Evolutionary conservation across 805 yeast genomes (phyloP).

Genomic region (Ogataea neopini): DNA sequence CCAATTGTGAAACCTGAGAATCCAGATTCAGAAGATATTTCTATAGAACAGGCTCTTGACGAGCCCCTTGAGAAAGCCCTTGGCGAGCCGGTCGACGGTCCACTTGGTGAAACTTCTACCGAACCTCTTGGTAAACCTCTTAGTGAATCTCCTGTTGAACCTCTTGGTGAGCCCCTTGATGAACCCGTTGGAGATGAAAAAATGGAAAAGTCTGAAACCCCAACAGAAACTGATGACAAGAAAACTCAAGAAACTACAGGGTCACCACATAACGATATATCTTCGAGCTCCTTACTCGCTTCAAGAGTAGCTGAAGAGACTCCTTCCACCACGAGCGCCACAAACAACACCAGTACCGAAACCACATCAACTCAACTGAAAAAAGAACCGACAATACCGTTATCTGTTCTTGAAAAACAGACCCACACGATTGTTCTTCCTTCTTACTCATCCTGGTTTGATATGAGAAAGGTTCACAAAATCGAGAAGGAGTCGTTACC

Average conservation of each 20-base stretch:
- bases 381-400: constrained; percentile 19
- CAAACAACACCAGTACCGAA: neutral
- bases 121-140: neutral
- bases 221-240: constrained; percentile 4
- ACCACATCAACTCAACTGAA: neutral
- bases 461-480: constrained; percentile 65
- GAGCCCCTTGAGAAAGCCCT: neutral
- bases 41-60: neutral
- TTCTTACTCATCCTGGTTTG: constrained; percentile 86
- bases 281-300: neutral
- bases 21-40: neutral
- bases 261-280: neutral
- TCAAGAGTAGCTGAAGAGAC: neutral
- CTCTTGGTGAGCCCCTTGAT: neutral
- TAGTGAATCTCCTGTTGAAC: neutral
- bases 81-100: too few species aligned
- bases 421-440: constrained; percentile 85
- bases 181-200: neutral
- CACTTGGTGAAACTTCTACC: too few species aligned
- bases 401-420: constrained; percentile 43
- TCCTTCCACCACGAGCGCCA: neutral
- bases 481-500: constrained; percentile 85
- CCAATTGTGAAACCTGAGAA: neutral
- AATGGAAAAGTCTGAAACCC: neutral
- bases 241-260: constrained; percentile 5